These are phyloP conservation scores for Aquilaria yunnanensis DNA, from an alignment of 345 rosid genomes.

Conservation along the genomic window DNA sequence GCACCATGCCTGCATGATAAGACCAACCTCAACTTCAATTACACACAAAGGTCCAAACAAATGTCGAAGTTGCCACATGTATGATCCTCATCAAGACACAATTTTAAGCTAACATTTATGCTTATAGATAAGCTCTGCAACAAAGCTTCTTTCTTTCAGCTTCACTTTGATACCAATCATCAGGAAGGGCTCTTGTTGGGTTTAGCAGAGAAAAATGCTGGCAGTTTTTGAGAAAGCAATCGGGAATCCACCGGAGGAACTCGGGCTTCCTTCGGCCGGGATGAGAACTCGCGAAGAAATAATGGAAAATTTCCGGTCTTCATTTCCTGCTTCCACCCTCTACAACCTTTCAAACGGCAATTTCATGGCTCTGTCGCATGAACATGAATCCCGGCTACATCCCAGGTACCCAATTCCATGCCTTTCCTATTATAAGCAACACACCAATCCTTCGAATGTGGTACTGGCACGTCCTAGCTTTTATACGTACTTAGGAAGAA, in stretches of 20 bases:
- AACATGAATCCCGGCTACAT: slow-evolving; percentile 16
- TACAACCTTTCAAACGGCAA: slow-evolving; percentile 22
- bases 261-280: slow-evolving; percentile 18
- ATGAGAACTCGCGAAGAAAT: slow-evolving; percentile 18
- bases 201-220: slow-evolving; percentile 20
- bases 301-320: slow-evolving; percentile 10
- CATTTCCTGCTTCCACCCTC: slow-evolving; percentile 13
- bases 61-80: slow-evolving; percentile 18
- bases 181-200: slow-evolving; percentile 2
- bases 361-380: slow-evolving; percentile 24
- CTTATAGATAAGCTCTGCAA: slow-evolving; percentile 5
- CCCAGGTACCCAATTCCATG: slow-evolving; percentile 16
- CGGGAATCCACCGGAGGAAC: slow-evolving; percentile 29
- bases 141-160: not conserved
- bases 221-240: slow-evolving; percentile 27
- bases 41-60: slow-evolving; percentile 10
- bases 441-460: too few relatives aligned
- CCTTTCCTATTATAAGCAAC: too few relatives aligned
- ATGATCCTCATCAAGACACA: not conserved
- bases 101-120: slow-evolving; percentile 9
- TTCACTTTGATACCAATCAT: not conserved
- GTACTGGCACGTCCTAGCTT: not conserved
- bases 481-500: not conserved
- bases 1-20: slow-evolving; percentile 5
- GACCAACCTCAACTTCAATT: slow-evolving; percentile 1